These are phyloP conservation scores for Aspergillus udagawae DNA, from an alignment of 2,329 filamentous ascomycete species.

Conservation along the genomic window DNA sequence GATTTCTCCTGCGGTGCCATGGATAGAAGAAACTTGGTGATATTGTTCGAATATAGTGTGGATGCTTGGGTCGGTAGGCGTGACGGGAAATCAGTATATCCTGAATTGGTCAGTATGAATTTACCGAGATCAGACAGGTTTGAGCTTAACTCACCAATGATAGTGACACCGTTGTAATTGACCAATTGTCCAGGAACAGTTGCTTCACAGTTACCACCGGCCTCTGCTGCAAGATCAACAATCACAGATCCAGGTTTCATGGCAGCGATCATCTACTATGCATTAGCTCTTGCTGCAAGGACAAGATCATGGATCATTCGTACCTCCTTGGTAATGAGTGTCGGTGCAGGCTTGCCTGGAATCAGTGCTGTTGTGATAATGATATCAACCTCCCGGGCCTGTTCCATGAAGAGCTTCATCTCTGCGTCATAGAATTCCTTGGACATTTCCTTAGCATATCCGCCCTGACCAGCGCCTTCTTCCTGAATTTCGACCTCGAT, in stretches of 20 bases:
- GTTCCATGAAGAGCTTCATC: constrained; percentile 87
- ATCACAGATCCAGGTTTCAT: constrained; percentile 90
- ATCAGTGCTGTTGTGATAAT: constrained; percentile 92
- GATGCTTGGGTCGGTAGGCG: constrained; percentile 84
- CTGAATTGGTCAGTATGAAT: constrained; percentile 29
- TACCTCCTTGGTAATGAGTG: constrained; percentile 70
- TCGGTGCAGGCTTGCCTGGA: constrained; percentile 76
- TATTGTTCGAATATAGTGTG: constrained; percentile 89
- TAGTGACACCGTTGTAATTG: constrained; percentile 71
- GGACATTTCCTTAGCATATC: constrained; percentile 92
- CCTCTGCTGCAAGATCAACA: constrained; percentile 83
- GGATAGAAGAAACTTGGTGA: constrained; percentile 81
- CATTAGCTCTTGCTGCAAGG: constrained; percentile 3
- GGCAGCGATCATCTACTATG: constrained; percentile 63
- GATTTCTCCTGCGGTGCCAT: constrained; percentile 73
- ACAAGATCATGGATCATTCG: constrained; percentile 1
- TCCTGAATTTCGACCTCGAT: constrained; percentile 82
- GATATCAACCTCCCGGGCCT: constrained; percentile 83
- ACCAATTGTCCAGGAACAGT: constrained; percentile 69
- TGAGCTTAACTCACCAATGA: constrained; percentile 61
- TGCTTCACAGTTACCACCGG: constrained; percentile 81
- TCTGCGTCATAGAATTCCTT: constrained; percentile 90
- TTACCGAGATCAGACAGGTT: neutral
- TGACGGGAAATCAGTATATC: constrained; percentile 84
- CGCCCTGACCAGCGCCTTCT: constrained; percentile 77